Evolutionary conservation across 1,284 basidiomycete species (phyloP).

Genomic region (Thecaphora frezii): DNA sequence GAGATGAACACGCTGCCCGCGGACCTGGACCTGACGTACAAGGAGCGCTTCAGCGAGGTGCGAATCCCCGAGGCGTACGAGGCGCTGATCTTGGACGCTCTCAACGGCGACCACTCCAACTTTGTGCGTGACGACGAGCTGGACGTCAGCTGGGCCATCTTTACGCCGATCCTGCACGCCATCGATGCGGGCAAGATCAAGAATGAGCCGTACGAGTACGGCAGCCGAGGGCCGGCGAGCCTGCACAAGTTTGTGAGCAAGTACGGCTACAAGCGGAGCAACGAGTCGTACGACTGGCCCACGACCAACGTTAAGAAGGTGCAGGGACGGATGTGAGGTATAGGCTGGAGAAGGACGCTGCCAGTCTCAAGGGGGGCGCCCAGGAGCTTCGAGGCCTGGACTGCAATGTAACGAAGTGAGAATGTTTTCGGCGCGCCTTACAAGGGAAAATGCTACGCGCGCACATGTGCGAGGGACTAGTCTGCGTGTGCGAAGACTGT

Average conservation of each 20-base stretch:
- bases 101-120: conserved; percentile 59
- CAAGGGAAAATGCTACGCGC: too few relatives aligned
- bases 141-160: conserved; percentile 58
- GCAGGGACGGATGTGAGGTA: conserved; percentile 31
- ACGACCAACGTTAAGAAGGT: conserved; percentile 50
- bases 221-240: conserved; percentile 47
- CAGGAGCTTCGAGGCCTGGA: too few relatives aligned
- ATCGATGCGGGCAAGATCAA: conserved; percentile 56
- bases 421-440: too few relatives aligned
- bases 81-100: conserved; percentile 57
- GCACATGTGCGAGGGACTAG: too few relatives aligned
- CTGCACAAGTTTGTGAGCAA: conserved; percentile 50
- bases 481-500: too few relatives aligned
- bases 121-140: conserved; percentile 60
- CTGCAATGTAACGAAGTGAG: too few relatives aligned
- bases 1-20: conserved; percentile 41
- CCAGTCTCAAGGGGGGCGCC: too few relatives aligned
- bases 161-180: conserved; percentile 56
- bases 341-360: too few relatives aligned
- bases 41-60: conserved; percentile 51
- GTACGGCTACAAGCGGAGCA: conserved; percentile 48
- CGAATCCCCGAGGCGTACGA: conserved; percentile 60
- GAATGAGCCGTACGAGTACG: conserved; percentile 51
- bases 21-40: conserved; percentile 52
- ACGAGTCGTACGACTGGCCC: conserved; percentile 50